These are phyloP conservation scores for Hypoxylon subgilvum DNA, from an alignment of 495 filamentous ascomycete genomes.

Conservation along the genomic window DNA sequence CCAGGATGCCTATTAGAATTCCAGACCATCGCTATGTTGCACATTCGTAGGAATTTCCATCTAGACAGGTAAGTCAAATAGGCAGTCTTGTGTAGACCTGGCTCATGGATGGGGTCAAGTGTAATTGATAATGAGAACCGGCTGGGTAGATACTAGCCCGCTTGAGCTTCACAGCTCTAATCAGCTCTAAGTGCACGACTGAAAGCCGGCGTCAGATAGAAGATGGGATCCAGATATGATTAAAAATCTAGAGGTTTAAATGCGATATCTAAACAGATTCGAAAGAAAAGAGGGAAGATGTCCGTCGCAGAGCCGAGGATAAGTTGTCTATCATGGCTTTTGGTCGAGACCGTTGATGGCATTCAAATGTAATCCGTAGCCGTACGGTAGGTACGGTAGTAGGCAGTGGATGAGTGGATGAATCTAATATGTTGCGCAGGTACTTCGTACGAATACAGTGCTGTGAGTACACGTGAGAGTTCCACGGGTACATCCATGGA, in stretches of 20 bases:
- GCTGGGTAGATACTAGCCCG: too few relatives aligned
- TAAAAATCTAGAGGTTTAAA: conserved; percentile 15
- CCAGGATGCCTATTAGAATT: conserved; percentile 9
- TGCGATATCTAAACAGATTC: neutral
- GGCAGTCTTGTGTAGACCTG: conserved; percentile 7
- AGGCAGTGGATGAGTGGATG: too few relatives aligned
- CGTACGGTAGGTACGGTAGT: too few relatives aligned
- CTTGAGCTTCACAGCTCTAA: conserved; percentile 11
- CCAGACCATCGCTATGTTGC: conserved; percentile 34
- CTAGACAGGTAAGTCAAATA: neutral
- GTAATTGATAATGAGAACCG: conserved; percentile 12
- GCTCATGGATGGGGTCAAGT: neutral
- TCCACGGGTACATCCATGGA: conserved; percentile 21
- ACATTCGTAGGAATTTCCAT: conserved; percentile 27
- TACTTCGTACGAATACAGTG: conserved; percentile 1
- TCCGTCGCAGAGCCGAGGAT: conserved; percentile 1
- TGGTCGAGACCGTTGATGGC: neutral
- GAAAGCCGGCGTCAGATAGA: conserved; percentile 2
- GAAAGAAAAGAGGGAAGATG: conserved; percentile 3
- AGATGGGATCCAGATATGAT: conserved; percentile 3
- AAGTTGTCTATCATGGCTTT: conserved; percentile 11
- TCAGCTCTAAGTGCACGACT: neutral
- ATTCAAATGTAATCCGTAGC: too few relatives aligned
- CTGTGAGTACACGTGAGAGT: conserved; percentile 38
- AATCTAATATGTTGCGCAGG: conserved; percentile 33